Evolutionary conservation across 768 basidiomycete species (phyloP).

Genomic region (Lentinula edodes): DNA sequence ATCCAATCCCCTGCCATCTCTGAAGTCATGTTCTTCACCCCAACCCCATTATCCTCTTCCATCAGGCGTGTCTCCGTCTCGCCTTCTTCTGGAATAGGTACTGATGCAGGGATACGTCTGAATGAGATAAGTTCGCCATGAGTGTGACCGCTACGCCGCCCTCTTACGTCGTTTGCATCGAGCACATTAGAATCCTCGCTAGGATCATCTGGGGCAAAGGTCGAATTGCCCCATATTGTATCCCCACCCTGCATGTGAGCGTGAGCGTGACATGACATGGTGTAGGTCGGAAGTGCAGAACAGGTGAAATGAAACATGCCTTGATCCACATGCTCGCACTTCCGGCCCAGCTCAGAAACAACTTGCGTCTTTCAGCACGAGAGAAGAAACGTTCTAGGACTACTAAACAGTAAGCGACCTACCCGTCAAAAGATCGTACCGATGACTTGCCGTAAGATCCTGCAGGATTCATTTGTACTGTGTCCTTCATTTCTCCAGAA

Average conservation of each 20-base stretch:
- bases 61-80: constrained; percentile 11
- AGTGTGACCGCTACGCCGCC: constrained; percentile 39
- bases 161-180: not conserved
- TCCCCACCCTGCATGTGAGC: constrained; percentile 61
- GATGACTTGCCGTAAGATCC: constrained; percentile 59
- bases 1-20: constrained; percentile 75
- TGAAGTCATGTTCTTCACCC: constrained; percentile 65
- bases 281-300: not conserved
- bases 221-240: constrained; percentile 73
- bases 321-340: constrained; percentile 94
- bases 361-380: constrained; percentile 75
- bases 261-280: not conserved
- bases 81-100: constrained; percentile 14
- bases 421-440: not conserved
- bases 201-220: constrained; percentile 75
- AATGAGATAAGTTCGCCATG: constrained; percentile 87
- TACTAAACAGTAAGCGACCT: constrained; percentile 17
- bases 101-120: constrained; percentile 28
- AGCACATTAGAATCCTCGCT: constrained; percentile 12
- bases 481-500: constrained; percentile 78
- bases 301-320: constrained; percentile 28
- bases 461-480: constrained; percentile 78
- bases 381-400: constrained; percentile 90
- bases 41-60: not conserved
- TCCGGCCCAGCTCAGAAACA: constrained; percentile 95